Evolutionary conservation across 2,329 filamentous ascomycete species (phyloP), one percentile per base, ranked within the genome.

Genomic region (Fusarium austroafricanum): DNA sequence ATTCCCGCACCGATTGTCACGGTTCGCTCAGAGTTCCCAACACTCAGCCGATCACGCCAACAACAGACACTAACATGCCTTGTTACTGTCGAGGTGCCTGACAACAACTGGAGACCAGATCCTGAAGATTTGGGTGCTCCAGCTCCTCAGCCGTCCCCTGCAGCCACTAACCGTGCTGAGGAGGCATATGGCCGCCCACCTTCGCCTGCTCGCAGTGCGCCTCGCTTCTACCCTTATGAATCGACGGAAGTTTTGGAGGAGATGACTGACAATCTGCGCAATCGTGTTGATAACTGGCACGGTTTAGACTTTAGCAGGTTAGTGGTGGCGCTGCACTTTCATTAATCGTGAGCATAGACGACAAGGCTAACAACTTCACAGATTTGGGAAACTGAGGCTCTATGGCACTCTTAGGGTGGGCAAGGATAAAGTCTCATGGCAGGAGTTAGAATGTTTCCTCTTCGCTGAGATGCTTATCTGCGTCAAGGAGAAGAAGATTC

Each of bases 401-500:
- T 94, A 97, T 74, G 95, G 94, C 28, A 94, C 91, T 4, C 88
- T 99, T 58, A 90, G 93, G 53, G 96, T 99, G 21, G 96, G 96
- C 72, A 99, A 99, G 80, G 96, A 99, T 79, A 94, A 94, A 71
- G 86, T 95, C 68, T 94, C 94, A 9, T 99, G 96, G 96, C 96
- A 99, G 82, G 96, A 98, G 78, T 82, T 99, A 55, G 94, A 99
- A 78, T 99, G 96, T 79, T 99, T 93, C 78, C 86, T 99, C 29
- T 99, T 99, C 76, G 93, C 92, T 6, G 96, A 99, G 81, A 99
- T 99, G 96, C 91, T 99, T 73, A 99, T 99, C 69, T 99, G 96
- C 76, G 94, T 99, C 64, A 99, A 98, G 80, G 96, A 98, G 81
- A 98, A 97, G 86, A 97, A 94, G 81, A 79, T 84, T 71, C 83